Conservation (phyloP, 305 asterid species). For the Fraxinus platypoda region DNA sequence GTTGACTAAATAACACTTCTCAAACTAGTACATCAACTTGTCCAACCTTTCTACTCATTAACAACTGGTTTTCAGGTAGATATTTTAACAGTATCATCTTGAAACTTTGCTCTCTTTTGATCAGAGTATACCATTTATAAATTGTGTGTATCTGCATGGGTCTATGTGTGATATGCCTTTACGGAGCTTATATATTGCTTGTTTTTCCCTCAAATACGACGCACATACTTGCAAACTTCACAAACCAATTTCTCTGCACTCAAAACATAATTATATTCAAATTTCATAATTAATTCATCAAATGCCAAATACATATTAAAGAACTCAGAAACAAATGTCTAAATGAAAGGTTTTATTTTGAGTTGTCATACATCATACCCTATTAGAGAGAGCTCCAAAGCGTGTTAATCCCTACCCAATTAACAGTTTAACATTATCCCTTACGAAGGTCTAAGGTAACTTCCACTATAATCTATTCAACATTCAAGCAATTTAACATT, state of each 20-base stretch:
- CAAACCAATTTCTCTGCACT: not conserved
- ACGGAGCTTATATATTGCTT: not conserved
- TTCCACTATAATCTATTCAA: not conserved
- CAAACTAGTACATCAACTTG: not conserved
- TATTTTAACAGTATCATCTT: not conserved
- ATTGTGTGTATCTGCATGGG: not conserved
- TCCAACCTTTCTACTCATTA: not conserved
- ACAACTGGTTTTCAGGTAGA: not conserved
- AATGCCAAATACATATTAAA: not conserved
- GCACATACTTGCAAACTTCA: not conserved
- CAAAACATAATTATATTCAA: not conserved
- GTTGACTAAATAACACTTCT: not conserved
- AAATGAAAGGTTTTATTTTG: not conserved
- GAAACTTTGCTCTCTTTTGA: constrained; percentile 6
- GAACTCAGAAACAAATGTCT: not conserved
- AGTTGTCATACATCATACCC: not conserved
- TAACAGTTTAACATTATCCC: not conserved
- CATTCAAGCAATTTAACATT: not conserved
- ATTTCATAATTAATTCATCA: not conserved
- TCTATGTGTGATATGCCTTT: not conserved
- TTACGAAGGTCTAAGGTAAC: not conserved
- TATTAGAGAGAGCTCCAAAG: not conserved
- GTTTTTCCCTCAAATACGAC: not conserved
- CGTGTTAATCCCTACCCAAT: not conserved
- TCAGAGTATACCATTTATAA: constrained; percentile 6